A percentile compares a stretch with the other conserved stretches of the same genome.
These are phyloP conservation scores for Globisporangium paroecandrum DNA, from an alignment of 352 stramenopile genomes.

Conservation along the genomic window DNA sequence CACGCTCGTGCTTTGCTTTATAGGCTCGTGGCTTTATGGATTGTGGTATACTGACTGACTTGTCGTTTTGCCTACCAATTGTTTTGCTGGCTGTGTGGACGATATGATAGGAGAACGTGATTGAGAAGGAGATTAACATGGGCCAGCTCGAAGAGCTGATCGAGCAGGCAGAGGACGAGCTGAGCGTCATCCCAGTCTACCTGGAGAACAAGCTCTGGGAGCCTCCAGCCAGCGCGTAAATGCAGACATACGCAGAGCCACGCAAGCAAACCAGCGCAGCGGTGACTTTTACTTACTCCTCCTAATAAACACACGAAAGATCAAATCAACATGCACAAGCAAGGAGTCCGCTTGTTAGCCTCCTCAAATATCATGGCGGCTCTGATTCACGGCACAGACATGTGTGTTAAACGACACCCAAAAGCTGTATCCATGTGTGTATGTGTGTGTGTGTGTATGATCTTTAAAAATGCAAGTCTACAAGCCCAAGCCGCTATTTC, in stretches of 20 bases:
- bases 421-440: slow-evolving; percentile 7
- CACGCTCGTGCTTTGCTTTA: neutral
- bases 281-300: slow-evolving; percentile 6
- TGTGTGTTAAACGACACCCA: neutral
- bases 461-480: slow-evolving; percentile 19
- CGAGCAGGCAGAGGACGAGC: slow-evolving; percentile 82
- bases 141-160: slow-evolving; percentile 87
- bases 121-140: slow-evolving; percentile 86
- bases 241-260: neutral
- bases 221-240: slow-evolving; percentile 53
- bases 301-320: slow-evolving; percentile 18
- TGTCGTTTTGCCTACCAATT: neutral
- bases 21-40: neutral
- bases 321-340: neutral
- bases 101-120: slow-evolving; percentile 53
- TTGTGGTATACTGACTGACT: neutral
- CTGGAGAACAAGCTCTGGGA: slow-evolving; percentile 87
- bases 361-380: neutral
- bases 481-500: slow-evolving; percentile 12
- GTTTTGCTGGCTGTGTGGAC: neutral
- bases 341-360: neutral
- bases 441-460: slow-evolving; percentile 5
- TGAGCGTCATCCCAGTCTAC: slow-evolving; percentile 84
- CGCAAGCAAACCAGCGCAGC: neutral
- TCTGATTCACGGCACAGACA: neutral